Base-by-base conservation (phyloP, 176 grass and related monocot genomes). In the Triticum dicoccoides region DNA sequence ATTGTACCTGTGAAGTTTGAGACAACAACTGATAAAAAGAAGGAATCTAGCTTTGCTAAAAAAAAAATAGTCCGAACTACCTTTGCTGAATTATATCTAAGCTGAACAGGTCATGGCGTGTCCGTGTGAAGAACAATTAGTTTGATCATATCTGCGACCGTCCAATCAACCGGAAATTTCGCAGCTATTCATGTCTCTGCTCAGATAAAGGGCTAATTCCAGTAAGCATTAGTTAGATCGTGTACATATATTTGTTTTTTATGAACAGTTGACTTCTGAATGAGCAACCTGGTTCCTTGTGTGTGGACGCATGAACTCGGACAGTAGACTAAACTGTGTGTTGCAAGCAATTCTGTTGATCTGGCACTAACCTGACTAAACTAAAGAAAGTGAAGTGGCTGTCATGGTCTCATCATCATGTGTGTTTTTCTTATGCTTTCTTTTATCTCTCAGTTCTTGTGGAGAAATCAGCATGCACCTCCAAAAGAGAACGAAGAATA, bases 401-500 rank as follows among this genome's bases (percentile, higher is more conserved):
- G 80, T 87, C 89, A 61, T 58, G 33, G 13, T 89, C 69, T 66
- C 82, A 75, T 73, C 56, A 58, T 87, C 59, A 66, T 30, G 42
- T 69, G 11, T 21, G 24, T 69, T 49, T 27, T 32, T 56, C 33
- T 14, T 82, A 69, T 21, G 29, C 8, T 27, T n/a, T 27, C 15
- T 34, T 15, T 61, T 29, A 49, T 71, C 44, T 83, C 27, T 47
- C 63, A 45, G 69, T 33, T 80, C 74, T 68, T 47, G 65, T 78
- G 84, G 27, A 73, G 74, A 87, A 83, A 83, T 15, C 58, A 12
- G 61, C 77, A 68, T 15, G 89, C 85, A 75, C 61, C 45, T 67
- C 8, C 85, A 75, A 68, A 84, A 75, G 80, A 83, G 32, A 64
- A 39, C 11, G 54, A 61, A 80, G 58, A 90, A 87, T 83, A 83